Evolutionary conservation across 176 grass and related monocot genomes (phyloP).

Genomic region (Tillandsia fasciculata): DNA sequence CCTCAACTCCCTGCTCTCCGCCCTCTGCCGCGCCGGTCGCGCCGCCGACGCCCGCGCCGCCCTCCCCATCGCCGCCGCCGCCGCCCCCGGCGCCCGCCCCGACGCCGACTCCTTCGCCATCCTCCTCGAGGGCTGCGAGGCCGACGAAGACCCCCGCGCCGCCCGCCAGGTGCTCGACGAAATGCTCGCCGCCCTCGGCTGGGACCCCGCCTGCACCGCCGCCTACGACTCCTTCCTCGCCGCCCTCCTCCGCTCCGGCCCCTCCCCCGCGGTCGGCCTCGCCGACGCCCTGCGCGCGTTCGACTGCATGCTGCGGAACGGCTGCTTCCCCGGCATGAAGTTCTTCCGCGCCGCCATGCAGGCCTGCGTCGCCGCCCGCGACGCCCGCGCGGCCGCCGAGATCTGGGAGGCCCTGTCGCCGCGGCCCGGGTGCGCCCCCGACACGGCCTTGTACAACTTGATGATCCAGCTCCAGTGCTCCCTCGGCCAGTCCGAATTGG

Average conservation of each 20-base stretch:
- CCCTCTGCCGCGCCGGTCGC: slow-evolving; percentile 61
- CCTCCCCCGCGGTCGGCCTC: slow-evolving; percentile 19
- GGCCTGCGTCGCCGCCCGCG: slow-evolving; percentile 16
- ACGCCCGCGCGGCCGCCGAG: slow-evolving; percentile 20
- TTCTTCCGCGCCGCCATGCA: slow-evolving; percentile 54
- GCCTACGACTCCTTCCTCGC: slow-evolving; percentile 80
- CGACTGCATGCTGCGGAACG: slow-evolving; percentile 14
- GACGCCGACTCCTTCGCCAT: slow-evolving; percentile 76
- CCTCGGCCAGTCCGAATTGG: slow-evolving; percentile 21
- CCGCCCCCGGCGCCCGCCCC: slow-evolving; percentile 20
- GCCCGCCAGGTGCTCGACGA: slow-evolving; percentile 77
- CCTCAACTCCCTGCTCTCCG: slow-evolving; percentile 69
- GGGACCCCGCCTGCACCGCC: slow-evolving; percentile 40
- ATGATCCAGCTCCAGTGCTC: slow-evolving; percentile 51
- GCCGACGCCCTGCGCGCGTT: slow-evolving; percentile 47
- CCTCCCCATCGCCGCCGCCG: slow-evolving; percentile 22
- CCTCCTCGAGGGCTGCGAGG: slow-evolving; percentile 77
- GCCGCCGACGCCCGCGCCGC: slow-evolving; percentile 44
- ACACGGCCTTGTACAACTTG: slow-evolving; percentile 52
- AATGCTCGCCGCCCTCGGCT: slow-evolving; percentile 44
- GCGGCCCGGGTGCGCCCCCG: slow-evolving; percentile 23
- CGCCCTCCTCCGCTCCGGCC: slow-evolving; percentile 36
- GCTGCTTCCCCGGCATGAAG: slow-evolving; percentile 58
- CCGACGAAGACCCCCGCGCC: slow-evolving; percentile 26
- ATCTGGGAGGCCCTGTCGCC: slow-evolving; percentile 52